Evolutionary conservation across 2,329 filamentous ascomycete species (phyloP), one percentile per base, ranked within the genome.

Genomic region (Fusarium circinatum): DNA sequence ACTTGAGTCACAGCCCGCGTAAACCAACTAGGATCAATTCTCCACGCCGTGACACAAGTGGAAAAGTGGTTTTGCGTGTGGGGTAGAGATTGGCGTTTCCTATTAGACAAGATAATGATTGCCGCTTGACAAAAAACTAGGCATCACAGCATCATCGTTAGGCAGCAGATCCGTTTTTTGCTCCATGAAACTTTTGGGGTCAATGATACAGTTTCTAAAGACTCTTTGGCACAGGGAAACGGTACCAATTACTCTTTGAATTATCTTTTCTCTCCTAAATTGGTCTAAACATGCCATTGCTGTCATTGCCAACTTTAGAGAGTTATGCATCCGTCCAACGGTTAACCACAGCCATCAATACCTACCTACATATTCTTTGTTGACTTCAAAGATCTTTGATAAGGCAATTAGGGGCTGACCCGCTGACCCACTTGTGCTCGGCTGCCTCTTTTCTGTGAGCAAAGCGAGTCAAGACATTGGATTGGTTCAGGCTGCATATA

Each of bases 1-100:
- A 62, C 47, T 54, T 73, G 70, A 73, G 54, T 73, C 70, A 72
- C 70, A 73, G 55, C 51, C 59, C 70, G 69, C 49, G 38, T 20
- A 52, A 24, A 42, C 20, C 38, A 24, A 51, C 38, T 44, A 24
- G 55, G 34, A 41, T 45, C 39, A 32, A 48, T 48, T 38, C 32
- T 49, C 51, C 54, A 57, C 44, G 67, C 39, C 45, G 67, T 42
- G 24, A 36, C 65, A 57, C 39, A 47, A 70, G 34, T 24, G 42
- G 63, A 42, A 65, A 57, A 57, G 62, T n/a, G 13, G 30, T 47
- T 64, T 13, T 26, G 22, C n/a, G 30, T 71, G 67, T 66, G 68
- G 66, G 48, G 66, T 65, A 52, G 47, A 30, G 24, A 55, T 61
- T 54, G 41, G 34, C 54, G 48, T 22, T 47, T 52, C 39, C 36